Conservation (phyloP, 1,284 basidiomycete species). For the Cerrena zonata region DNA sequence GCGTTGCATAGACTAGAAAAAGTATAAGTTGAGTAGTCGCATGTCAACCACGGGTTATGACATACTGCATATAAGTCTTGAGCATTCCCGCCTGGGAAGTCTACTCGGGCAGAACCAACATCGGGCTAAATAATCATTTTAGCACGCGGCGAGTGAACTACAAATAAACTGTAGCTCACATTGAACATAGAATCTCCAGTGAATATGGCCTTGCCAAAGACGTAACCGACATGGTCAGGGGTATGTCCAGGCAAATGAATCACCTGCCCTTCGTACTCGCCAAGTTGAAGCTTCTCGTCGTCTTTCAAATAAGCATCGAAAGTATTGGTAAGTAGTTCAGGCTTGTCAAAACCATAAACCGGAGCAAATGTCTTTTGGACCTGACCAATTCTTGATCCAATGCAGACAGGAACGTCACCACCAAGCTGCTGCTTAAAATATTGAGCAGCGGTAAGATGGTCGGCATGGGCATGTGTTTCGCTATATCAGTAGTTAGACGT, state of each 20-base stretch:
- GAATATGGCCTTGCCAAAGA: constrained; percentile 35
- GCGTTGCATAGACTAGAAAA: constrained; percentile 33
- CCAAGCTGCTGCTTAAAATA: constrained; percentile 31
- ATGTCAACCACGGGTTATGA: constrained; percentile 3
- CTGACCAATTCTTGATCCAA: constrained; percentile 33
- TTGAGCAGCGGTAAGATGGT: constrained; percentile 37
- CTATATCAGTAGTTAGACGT: constrained; percentile 14
- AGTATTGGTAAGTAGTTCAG: constrained; percentile 21
- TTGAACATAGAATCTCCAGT: constrained; percentile 40
- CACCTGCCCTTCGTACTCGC: constrained; percentile 28
- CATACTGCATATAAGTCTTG: constrained; percentile 32
- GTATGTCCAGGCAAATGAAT: constrained; percentile 36
- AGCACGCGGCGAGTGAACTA: background rate
- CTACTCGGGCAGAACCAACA: constrained; percentile 35
- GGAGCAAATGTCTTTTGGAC: constrained; percentile 35
- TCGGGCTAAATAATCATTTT: constrained; percentile 26
- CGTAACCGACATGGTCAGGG: constrained; percentile 35
- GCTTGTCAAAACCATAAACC: constrained; percentile 28
- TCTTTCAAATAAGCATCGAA: constrained; percentile 36
- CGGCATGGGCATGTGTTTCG: constrained; percentile 39
- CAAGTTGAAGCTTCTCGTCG: constrained; percentile 32
- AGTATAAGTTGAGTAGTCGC: background rate
- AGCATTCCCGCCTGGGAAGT: constrained; percentile 38
- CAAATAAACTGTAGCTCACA: constrained; percentile 23
- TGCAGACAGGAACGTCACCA: constrained; percentile 30